Percentiles rank a stretch among this genome's conserved stretches.
Evolutionary conservation across 2,329 filamentous ascomycete species (phyloP).

Genomic region (Alternaria novae-zelandiae): DNA sequence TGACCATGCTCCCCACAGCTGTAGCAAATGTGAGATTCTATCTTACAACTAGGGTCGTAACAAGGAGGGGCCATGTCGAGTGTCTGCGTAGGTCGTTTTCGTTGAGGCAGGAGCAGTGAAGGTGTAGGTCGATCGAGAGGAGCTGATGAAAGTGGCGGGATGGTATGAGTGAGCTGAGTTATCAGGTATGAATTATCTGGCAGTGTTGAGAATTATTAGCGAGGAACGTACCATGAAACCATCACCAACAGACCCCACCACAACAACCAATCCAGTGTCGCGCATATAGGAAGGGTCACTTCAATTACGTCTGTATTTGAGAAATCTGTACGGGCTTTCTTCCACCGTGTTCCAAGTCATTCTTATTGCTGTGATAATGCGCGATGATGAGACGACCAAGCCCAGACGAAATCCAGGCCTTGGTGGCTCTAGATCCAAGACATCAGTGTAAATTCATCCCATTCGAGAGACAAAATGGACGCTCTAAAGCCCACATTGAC

Average conservation of each 20-base stretch:
- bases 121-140: background rate
- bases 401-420: background rate
- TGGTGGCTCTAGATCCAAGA: background rate
- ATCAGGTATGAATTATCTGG: too few relatives aligned
- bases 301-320: accelerated
- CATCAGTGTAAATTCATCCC: background rate
- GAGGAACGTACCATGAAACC: background rate
- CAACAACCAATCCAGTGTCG: background rate
- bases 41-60: too few relatives aligned
- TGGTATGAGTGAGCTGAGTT: background rate
- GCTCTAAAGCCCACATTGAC: background rate
- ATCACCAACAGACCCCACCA: background rate
- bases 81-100: too few relatives aligned
- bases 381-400: background rate
- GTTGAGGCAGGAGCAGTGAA: too few relatives aligned
- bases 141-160: background rate
- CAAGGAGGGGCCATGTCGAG: too few relatives aligned
- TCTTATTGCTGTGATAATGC: background rate
- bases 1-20: too few relatives aligned
- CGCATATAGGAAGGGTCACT: background rate
- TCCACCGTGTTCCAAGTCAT: background rate
- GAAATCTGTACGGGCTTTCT: background rate
- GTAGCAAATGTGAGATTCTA: too few relatives aligned
- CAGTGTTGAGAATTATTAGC: background rate
- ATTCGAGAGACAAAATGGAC: background rate